These are phyloP conservation scores for Neoboletus subvelutipes DNA, from an alignment of 768 basidiomycete genomes.

Conservation along the genomic window DNA sequence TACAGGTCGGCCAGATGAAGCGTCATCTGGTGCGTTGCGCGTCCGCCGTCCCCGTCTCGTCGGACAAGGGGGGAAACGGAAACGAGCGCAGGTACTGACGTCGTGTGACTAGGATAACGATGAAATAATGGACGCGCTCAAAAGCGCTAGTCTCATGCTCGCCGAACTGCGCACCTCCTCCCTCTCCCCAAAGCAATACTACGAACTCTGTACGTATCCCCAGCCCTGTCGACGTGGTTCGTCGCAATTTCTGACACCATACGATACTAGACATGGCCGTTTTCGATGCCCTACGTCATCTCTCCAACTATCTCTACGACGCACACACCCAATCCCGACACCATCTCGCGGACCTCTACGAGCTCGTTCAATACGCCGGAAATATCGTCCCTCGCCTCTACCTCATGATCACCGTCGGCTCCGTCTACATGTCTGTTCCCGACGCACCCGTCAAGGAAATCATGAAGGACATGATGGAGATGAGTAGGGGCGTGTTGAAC, in stretches of 20 bases:
- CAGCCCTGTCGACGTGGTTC: background rate
- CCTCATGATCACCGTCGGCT: conserved; percentile 99
- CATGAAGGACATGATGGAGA: conserved; percentile 99
- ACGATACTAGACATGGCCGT: conserved; percentile 85
- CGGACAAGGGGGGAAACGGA: background rate
- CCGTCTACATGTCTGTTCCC: conserved; percentile 97
- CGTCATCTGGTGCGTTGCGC: conserved; percentile 70
- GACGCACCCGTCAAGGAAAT: conserved; percentile 98
- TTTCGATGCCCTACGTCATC: conserved; percentile 92
- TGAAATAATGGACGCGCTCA: conserved; percentile 98
- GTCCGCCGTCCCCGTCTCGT: background rate
- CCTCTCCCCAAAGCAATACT: conserved; percentile 95
- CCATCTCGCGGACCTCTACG: conserved; percentile 97
- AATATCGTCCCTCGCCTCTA: conserved; percentile 93
- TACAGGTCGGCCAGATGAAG: conserved; percentile 94
- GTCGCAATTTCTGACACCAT: background rate
- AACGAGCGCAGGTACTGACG: background rate
- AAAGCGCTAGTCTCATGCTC: conserved; percentile 96
- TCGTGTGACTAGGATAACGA: conserved; percentile 68
- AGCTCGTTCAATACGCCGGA: conserved; percentile 98
- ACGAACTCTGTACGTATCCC: conserved; percentile 80
- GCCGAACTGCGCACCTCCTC: conserved; percentile 93
- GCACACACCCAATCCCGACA: conserved; percentile 90
- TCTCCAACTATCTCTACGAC: conserved; percentile 95
- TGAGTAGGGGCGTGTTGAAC: conserved; percentile 95